Conservation (phyloP, 2,329 filamentous ascomycete genomes). For the Botryotinia narcissicola region DNA sequence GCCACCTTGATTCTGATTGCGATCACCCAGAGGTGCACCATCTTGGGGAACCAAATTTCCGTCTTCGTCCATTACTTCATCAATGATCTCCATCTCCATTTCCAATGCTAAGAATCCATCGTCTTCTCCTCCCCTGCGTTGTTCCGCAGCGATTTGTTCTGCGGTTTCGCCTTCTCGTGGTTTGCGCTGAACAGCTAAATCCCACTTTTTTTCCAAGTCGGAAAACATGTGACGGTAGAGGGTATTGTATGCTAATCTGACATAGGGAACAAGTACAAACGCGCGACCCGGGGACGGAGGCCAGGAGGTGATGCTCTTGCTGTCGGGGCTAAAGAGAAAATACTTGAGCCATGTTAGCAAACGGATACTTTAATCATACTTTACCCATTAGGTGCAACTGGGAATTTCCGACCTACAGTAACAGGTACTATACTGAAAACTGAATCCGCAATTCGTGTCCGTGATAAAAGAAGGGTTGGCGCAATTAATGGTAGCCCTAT, state of each 20-base stretch:
- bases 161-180: conserved; percentile 39
- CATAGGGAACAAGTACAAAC: conserved; percentile 63
- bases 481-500: conserved; percentile 67
- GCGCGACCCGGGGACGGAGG: conserved; percentile 63
- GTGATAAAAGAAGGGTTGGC: conserved; percentile 63
- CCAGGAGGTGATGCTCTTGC: conserved; percentile 32
- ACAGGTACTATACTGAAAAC: conserved; percentile 39
- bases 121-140: conserved; percentile 37
- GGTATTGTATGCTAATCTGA: conserved; percentile 61
- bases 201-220: conserved; percentile 37
- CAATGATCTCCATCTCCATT: conserved; percentile 27
- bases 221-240: conserved; percentile 47
- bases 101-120: conserved; percentile 31
- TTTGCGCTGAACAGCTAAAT: conserved; percentile 35
- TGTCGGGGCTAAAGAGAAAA: conserved; percentile 28
- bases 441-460: conserved; percentile 59
- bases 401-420: conserved; percentile 29
- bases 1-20: neutral
- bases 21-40: neutral
- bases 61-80: conserved; percentile 23
- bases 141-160: conserved; percentile 39
- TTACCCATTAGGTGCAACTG: neutral
- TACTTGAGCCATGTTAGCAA: conserved; percentile 31
- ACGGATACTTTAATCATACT: neutral
- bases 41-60: neutral